phyloP scores from a whole-genome alignment of 805 yeast species.

The Yueomyces sp. region DNA sequence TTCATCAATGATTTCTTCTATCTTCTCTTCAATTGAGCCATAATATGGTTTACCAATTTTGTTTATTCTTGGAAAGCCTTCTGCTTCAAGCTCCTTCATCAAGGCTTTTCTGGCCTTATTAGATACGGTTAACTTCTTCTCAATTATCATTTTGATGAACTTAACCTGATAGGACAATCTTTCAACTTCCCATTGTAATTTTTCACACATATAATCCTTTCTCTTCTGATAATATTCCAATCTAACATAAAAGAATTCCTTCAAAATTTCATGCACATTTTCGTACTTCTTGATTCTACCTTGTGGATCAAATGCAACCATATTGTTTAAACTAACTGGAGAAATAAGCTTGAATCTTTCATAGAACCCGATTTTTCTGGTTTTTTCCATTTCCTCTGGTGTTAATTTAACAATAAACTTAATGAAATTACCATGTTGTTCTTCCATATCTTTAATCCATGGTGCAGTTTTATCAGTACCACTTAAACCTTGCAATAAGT shows the following conservation, averaged over 20 bases:
- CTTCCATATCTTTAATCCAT: conserved; percentile 92
- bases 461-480: conserved; percentile 64
- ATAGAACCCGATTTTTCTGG: conserved; percentile 60
- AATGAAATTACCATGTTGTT: conserved; percentile 77
- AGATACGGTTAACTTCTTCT: conserved; percentile 50
- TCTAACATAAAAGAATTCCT: conserved; percentile 76
- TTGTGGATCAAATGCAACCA: conserved; percentile 90
- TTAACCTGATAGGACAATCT: conserved; percentile 74
- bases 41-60: conserved; percentile 53
- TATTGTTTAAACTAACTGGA: conserved; percentile 59
- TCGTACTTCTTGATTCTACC: conserved; percentile 81
- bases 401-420: conserved; percentile 65
- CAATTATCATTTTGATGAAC: conserved; percentile 83
- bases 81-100: conserved; percentile 44
- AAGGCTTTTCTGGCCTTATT: conserved; percentile 60
- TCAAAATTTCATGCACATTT: conserved; percentile 59
- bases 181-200: conserved; percentile 61
- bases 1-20: conserved; percentile 21
- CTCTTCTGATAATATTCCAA: conserved; percentile 84
- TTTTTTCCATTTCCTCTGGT: conserved; percentile 72
- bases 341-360: conserved; percentile 73
- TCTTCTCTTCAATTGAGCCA: conserved; percentile 24
- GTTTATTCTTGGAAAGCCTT: conserved; percentile 66
- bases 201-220: conserved; percentile 63
- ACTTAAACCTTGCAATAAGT: conserved; percentile 53